Base-by-base conservation (phyloP, 164 flowering plant species). In the Magnolia officinalis region DNA sequence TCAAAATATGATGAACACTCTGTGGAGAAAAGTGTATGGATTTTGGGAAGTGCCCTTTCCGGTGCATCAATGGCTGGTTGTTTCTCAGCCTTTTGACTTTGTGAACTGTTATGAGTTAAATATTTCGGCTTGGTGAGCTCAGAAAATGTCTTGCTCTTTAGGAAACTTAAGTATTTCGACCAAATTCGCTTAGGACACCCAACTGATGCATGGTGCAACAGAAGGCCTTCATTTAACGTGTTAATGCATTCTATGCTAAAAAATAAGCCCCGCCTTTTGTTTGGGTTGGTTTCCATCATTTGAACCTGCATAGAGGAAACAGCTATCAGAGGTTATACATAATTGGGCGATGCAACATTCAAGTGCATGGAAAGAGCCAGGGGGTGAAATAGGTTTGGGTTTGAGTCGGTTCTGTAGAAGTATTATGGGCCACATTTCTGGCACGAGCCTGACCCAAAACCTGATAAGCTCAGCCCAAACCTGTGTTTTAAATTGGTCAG, bases 1-100 rank as follows among this genome's bases (percentile, higher is more conserved):
- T 96, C 99, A 82, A 96, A 96, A 76, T 92, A 94, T 31, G 93
- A 77, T 51, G 90, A 74, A 77, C 99, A 94, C 76, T 96, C 99
- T 4, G 98, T 92, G 70, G 98, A 96, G 81, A 94, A 96, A 51
- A 92, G 20, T 6, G 99, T 96, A 84, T 96, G 99, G 59, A 96
- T 94, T 87, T 94, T 96, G 14, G 98, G 93, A 76, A 82, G n/a
- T 6, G 84, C 72, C 76, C 70, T 83, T 69, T 37, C 77, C 9
- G 83, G 77, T 64, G 82, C 84, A 73, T 84, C 86, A 77, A 77
- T 52, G n/a, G 50, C 78, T 63, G 81, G 65, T 65, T 83, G 71
- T 11, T 61, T 72, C 67, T 52, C 80, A 72, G 63, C 81, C 63
- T 84, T 80, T 83, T 79, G 71, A 64, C 75, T 79, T 83, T 77